Conservation (phyloP, 1,139 yeast species). For the Pichia sp. region DNA sequence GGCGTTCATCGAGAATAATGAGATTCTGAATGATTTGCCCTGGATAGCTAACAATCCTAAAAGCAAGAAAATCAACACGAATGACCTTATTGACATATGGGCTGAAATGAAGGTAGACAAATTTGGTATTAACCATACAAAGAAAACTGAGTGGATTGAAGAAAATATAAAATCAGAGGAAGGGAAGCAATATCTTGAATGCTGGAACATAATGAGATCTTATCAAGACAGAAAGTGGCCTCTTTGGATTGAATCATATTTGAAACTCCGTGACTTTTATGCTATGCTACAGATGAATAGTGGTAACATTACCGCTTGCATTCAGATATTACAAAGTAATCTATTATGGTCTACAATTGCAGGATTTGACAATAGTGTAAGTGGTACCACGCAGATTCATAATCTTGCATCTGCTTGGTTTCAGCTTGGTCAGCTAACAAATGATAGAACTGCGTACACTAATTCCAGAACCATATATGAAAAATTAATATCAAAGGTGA, state of each 20-base stretch:
- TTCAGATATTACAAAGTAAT: slow-evolving; percentile 18
- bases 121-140: not conserved
- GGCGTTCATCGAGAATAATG: slow-evolving; percentile 24
- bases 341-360: slow-evolving; percentile 17
- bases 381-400: slow-evolving; percentile 22
- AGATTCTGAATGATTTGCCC: slow-evolving; percentile 12
- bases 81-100: slow-evolving; percentile 24
- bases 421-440: slow-evolving; percentile 18
- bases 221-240: slow-evolving; percentile 25
- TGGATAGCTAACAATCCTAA: slow-evolving; percentile 10
- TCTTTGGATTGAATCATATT: slow-evolving; percentile 23
- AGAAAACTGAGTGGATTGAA: slow-evolving; percentile 15
- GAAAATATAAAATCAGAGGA: slow-evolving; percentile 15
- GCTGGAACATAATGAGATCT: slow-evolving; percentile 22
- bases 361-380: slow-evolving; percentile 18
- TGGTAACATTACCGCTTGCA: slow-evolving; percentile 16
- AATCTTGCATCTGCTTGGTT: slow-evolving; percentile 30
- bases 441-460: slow-evolving; percentile 14
- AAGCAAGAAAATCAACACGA: slow-evolving; percentile 12
- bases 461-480: slow-evolving; percentile 22
- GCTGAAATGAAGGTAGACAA: not conserved
- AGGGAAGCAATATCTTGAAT: slow-evolving; percentile 20
- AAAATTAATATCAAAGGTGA: slow-evolving; percentile 18
- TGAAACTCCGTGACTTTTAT: slow-evolving; percentile 26
- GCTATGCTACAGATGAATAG: slow-evolving; percentile 26